A percentile compares a stretch with the other conserved stretches of the same genome.
Evolutionary conservation across 495 filamentous ascomycete genomes (phyloP).

Genomic region (Cairneyella variabilis): DNA sequence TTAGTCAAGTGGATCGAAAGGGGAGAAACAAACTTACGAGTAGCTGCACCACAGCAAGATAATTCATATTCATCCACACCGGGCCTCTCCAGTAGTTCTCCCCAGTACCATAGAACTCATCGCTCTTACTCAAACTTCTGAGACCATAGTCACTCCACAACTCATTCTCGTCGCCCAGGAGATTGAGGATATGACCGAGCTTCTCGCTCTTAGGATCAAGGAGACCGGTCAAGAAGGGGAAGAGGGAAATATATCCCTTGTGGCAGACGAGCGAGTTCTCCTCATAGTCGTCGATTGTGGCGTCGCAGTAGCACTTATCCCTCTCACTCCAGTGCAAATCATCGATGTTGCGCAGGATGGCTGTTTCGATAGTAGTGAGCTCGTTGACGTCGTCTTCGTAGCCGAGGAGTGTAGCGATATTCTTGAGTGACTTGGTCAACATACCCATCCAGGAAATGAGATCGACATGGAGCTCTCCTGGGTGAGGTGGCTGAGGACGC

Average conservation of each 20-base stretch:
- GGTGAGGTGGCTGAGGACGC: constrained; percentile 91
- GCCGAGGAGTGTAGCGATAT: constrained; percentile 69
- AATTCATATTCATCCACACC: constrained; percentile 98
- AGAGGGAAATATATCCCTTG: constrained; percentile 92
- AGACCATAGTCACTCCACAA: constrained; percentile 84
- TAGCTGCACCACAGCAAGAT: constrained; percentile 78
- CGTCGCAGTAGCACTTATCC: constrained; percentile 84
- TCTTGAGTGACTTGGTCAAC: constrained; percentile 77
- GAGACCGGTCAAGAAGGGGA: constrained; percentile 83
- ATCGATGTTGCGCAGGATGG: constrained; percentile 83
- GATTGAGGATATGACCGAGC: constrained; percentile 68
- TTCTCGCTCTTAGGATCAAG: constrained; percentile 66
- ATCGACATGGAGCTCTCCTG: constrained; percentile 94
- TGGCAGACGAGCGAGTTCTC: constrained; percentile 89
- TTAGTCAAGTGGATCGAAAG: constrained; percentile 18
- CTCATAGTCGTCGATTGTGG: constrained; percentile 92
- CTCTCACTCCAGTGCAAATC: constrained; percentile 88
- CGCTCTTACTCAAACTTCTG: constrained; percentile 79
- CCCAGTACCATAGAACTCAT: constrained; percentile 77
- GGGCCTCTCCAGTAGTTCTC: constrained; percentile 98
- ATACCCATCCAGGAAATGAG: constrained; percentile 95
- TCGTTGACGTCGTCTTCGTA: constrained; percentile 70
- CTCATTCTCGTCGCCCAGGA: constrained; percentile 77
- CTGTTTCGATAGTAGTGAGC: constrained; percentile 67
- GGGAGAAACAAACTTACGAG: constrained; percentile 54